Conservation (phyloP, 306 rosid species). For the Herpetospermum pedunculosum region DNA sequence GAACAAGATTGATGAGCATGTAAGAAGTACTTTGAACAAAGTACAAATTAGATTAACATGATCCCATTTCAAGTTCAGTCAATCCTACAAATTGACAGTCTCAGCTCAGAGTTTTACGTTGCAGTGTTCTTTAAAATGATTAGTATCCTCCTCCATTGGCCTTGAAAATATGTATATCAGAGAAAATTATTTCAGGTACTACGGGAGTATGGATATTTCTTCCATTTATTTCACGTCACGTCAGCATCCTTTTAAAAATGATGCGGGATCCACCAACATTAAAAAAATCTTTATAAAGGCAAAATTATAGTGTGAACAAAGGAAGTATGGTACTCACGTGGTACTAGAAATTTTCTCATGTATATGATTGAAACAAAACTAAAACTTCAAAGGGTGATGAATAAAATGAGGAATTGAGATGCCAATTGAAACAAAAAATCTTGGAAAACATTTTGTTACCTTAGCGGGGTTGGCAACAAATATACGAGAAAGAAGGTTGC, state of each 20-base stretch:
- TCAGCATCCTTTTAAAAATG: too few species aligned
- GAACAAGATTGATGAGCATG: not conserved
- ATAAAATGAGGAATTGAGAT: not conserved
- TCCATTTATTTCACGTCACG: too few species aligned
- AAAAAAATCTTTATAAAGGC: too few species aligned
- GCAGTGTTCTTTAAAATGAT: not conserved
- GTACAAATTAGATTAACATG: not conserved
- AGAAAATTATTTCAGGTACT: too few species aligned
- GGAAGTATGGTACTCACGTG: too few species aligned
- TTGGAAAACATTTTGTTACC: slow-evolving; percentile 22
- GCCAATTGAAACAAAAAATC: not conserved
- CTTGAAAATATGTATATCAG: not conserved
- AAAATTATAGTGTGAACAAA: too few species aligned
- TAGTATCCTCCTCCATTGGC: not conserved
- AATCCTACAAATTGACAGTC: not conserved
- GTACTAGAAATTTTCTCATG: too few species aligned
- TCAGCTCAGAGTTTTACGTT: not conserved
- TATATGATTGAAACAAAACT: not conserved
- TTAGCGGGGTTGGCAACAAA: slow-evolving; percentile 74
- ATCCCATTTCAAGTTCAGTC: not conserved
- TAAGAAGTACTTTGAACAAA: not conserved
- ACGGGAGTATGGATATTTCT: too few species aligned
- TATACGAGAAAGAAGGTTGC: slow-evolving; percentile 50
- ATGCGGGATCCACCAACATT: too few species aligned
- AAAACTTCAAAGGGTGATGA: not conserved